These are phyloP conservation scores for Luffa aegyptiaca DNA, from an alignment of 306 rosid species.

Conservation along the genomic window DNA sequence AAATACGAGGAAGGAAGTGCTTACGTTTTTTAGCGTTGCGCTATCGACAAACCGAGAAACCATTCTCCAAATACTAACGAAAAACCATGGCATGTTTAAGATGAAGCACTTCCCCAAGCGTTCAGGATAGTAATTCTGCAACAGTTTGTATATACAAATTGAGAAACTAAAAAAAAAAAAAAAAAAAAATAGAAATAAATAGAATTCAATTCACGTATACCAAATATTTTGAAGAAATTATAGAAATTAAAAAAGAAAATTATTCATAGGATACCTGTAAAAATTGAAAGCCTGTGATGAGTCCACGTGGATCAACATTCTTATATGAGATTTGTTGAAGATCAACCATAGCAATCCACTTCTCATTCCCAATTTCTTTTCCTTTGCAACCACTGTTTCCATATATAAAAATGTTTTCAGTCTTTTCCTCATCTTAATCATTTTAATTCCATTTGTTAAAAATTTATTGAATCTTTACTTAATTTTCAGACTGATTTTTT, in stretches of 20 bases:
- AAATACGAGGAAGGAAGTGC: not conserved
- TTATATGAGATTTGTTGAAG: slow-evolving; percentile 48
- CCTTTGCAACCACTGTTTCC: slow-evolving; percentile 53
- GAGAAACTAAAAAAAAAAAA: too few relatives aligned
- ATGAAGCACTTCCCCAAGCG: slow-evolving; percentile 64
- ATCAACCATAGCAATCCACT: slow-evolving; percentile 69
- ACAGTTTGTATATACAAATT: not conserved
- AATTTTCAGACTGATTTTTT: not conserved
- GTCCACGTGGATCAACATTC: slow-evolving; percentile 67
- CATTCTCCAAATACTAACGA: slow-evolving; percentile 79
- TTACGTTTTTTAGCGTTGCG: slow-evolving; percentile 72
- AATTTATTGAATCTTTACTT: not conserved
- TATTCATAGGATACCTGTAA: slow-evolving; percentile 48
- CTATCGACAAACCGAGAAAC: slow-evolving; percentile 73
- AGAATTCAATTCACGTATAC: too few relatives aligned
- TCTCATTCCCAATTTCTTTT: slow-evolving; percentile 73
- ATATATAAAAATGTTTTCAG: not conserved
- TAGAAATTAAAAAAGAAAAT: not conserved
- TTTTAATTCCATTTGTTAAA: not conserved
- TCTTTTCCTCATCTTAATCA: not conserved
- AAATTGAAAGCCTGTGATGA: slow-evolving; percentile 85
- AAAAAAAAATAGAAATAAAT: too few relatives aligned
- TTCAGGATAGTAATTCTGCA: slow-evolving; percentile 90
- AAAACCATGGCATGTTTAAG: slow-evolving; percentile 79
- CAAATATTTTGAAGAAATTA: too few relatives aligned